Conservation (phyloP, 177 flowering plant species). For the Vitis hybrid region DNA sequence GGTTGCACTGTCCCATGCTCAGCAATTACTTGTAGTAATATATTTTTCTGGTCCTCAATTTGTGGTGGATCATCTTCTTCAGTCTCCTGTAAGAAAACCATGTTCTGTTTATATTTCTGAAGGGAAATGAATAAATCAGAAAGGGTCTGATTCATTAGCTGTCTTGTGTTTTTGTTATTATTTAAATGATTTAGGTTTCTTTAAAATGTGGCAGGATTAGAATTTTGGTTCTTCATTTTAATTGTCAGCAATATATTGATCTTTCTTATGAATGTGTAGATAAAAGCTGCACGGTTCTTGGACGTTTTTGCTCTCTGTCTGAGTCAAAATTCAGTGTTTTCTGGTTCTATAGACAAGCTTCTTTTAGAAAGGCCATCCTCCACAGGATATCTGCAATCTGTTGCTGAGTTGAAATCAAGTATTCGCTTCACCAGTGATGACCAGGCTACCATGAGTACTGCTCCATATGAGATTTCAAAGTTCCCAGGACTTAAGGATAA, state of each 20-base stretch:
- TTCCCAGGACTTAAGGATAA: slow-evolving; percentile 15
- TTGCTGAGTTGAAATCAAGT: slow-evolving; percentile 61
- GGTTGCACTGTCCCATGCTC: slow-evolving; percentile 67
- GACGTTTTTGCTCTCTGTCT: slow-evolving; percentile 65
- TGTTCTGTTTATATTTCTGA: not conserved
- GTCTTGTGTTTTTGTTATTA: slow-evolving; percentile 6
- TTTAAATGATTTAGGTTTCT: not conserved
- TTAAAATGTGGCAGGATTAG: too few species aligned
- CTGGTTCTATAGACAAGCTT: slow-evolving; percentile 82
- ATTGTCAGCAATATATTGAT: not conserved
- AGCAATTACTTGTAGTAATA: slow-evolving; percentile 65
- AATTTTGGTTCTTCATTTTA: not conserved
- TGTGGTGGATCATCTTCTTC: slow-evolving; percentile 70
- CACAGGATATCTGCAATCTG: slow-evolving; percentile 69
- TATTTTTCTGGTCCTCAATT: slow-evolving; percentile 88
- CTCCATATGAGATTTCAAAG: slow-evolving; percentile 23
- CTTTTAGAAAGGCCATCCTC: slow-evolving; percentile 48
- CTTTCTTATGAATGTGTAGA: slow-evolving; percentile 34
- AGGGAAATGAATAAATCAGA: too few species aligned
- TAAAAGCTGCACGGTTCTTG: slow-evolving; percentile 64
- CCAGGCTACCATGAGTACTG: slow-evolving; percentile 9
- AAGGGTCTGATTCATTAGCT: too few species aligned
- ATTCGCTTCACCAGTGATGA: slow-evolving; percentile 14
- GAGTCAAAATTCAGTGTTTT: slow-evolving; percentile 73
- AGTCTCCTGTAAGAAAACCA: slow-evolving; percentile 62